Evolutionary conservation across 176 grass and related monocot species (phyloP).

Genomic region (Panicum miliaceum): DNA sequence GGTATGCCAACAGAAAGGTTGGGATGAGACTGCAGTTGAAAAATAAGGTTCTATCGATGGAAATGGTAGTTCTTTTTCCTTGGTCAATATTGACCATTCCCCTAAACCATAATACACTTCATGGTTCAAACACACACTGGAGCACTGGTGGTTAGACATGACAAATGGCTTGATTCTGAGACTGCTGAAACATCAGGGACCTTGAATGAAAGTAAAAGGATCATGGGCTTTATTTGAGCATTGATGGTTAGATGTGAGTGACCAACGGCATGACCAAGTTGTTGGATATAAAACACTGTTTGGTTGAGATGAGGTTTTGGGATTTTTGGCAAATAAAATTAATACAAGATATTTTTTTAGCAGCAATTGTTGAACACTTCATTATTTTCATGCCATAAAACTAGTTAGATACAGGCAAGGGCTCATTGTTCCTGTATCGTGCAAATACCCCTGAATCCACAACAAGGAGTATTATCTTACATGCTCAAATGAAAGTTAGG

Average conservation of each 20-base stretch:
- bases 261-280: neutral
- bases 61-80: neutral
- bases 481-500: conserved; percentile 29
- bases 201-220: neutral
- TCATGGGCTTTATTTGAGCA: neutral
- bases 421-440: neutral
- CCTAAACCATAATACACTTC: neutral
- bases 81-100: neutral
- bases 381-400: neutral
- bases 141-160: neutral
- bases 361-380: neutral
- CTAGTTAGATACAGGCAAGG: neutral
- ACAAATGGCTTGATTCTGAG: neutral
- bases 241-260: neutral
- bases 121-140: neutral
- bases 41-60: neutral
- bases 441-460: neutral
- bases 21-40: neutral
- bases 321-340: conserved; percentile 3
- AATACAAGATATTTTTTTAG: neutral
- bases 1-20: neutral
- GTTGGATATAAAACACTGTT: conserved; percentile 1
- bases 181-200: neutral
- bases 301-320: neutral
- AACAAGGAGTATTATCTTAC: neutral